Evolutionary conservation across 495 filamentous ascomycete species (phyloP).

Genomic region (Talaromyces thailandensis): DNA sequence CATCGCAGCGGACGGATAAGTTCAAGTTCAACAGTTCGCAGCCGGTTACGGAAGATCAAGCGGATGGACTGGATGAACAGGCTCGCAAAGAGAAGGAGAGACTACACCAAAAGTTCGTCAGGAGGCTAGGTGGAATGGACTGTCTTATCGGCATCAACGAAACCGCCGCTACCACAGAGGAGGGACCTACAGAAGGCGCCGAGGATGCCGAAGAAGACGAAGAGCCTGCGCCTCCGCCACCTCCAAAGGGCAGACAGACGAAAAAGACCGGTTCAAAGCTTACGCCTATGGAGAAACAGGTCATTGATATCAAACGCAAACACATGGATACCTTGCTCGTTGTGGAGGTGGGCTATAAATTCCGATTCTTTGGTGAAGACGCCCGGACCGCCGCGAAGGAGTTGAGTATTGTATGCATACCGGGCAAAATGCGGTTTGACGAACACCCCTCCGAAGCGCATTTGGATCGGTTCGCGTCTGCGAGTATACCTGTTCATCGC

Average conservation of each 20-base stretch:
- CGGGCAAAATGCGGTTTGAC: constrained; percentile 89
- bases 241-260: constrained; percentile 42
- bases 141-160: constrained; percentile 63
- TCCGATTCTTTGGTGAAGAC: constrained; percentile 96
- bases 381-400: constrained; percentile 84
- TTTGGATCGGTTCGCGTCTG: constrained; percentile 85
- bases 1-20: constrained; percentile 24
- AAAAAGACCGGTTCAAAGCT: constrained; percentile 69
- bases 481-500: constrained; percentile 88
- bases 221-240: constrained; percentile 34
- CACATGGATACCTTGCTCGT: constrained; percentile 84
- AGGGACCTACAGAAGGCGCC: constrained; percentile 36
- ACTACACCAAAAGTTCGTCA: constrained; percentile 79
- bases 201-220: constrained; percentile 50
- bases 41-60: constrained; percentile 17
- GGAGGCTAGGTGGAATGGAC: constrained; percentile 78
- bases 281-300: constrained; percentile 89
- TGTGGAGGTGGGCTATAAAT: constrained; percentile 97
- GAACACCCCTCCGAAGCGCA: constrained; percentile 95
- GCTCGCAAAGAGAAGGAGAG: constrained; percentile 49
- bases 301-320: constrained; percentile 87
- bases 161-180: constrained; percentile 45
- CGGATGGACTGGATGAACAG: constrained; percentile 37
- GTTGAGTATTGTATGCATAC: constrained; percentile 92
- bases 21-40: constrained; percentile 34